Evolutionary conservation across 768 basidiomycete species (phyloP).

Genomic region (Tremella yokohamensis): DNA sequence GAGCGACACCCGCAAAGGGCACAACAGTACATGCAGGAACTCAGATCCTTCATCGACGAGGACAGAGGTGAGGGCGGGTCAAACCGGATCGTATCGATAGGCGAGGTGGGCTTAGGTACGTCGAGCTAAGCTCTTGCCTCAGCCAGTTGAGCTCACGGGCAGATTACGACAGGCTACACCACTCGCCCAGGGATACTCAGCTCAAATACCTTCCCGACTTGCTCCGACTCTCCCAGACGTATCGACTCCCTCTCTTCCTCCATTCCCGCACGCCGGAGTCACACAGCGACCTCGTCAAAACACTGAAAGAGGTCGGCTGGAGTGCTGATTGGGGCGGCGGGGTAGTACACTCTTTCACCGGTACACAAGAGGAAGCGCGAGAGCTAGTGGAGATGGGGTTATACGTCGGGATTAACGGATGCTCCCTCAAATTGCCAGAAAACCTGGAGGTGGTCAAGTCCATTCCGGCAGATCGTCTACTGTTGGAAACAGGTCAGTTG

Average conservation of each 20-base stretch:
- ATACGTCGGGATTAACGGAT: slow-evolving; percentile 70
- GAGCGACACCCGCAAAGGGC: slow-evolving; percentile 60
- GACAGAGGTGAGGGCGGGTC: slow-evolving; percentile 42
- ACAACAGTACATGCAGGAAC: slow-evolving; percentile 60
- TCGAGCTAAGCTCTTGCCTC: not conserved
- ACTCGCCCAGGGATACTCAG: slow-evolving; percentile 62
- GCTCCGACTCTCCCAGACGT: slow-evolving; percentile 64
- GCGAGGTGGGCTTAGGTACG: slow-evolving; percentile 75
- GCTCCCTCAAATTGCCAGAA: slow-evolving; percentile 68
- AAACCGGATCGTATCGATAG: slow-evolving; percentile 67
- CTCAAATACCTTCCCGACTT: slow-evolving; percentile 65
- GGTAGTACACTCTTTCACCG: slow-evolving; percentile 81
- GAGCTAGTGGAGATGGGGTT: slow-evolving; percentile 74
- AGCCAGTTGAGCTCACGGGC: not conserved
- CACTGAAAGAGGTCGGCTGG: slow-evolving; percentile 66
- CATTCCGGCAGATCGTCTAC: slow-evolving; percentile 61
- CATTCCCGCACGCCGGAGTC: slow-evolving; percentile 67
- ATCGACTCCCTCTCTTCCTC: slow-evolving; percentile 71
- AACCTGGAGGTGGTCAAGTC: slow-evolving; percentile 60
- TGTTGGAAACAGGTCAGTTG: slow-evolving; percentile 69
- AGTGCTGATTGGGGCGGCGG: slow-evolving; percentile 64
- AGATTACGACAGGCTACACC: slow-evolving; percentile 76
- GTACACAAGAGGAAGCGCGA: slow-evolving; percentile 60
- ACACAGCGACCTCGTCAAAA: slow-evolving; percentile 64
- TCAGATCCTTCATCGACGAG: slow-evolving; percentile 59